phyloP scores from a whole-genome alignment of 345 rosid genomes.

The Salix exigua region DNA sequence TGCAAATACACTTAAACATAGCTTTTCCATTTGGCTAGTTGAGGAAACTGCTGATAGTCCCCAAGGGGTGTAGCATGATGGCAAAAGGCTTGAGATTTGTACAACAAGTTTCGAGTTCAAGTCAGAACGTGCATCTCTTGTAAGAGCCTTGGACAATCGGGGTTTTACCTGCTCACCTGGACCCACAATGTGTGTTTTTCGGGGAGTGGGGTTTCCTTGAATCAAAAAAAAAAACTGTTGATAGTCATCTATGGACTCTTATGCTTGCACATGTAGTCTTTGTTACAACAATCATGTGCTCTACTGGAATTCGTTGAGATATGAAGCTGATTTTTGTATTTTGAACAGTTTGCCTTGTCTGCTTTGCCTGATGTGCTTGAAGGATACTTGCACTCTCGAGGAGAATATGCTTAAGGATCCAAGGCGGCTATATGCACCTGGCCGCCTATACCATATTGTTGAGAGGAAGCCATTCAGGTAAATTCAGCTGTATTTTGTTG shows the following conservation, averaged over 20 bases:
- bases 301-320: neutral
- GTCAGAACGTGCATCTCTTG: too few relatives aligned
- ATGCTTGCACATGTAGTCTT: neutral
- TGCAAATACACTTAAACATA: neutral
- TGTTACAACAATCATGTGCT: neutral
- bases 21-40: neutral
- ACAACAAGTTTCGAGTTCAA: too few relatives aligned
- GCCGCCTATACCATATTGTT: constrained; percentile 86
- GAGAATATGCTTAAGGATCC: constrained; percentile 81
- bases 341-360: constrained; percentile 85
- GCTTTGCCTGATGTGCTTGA: constrained; percentile 77
- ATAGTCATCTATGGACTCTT: neutral
- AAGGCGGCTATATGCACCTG: constrained; percentile 86
- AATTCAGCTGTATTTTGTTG: neutral
- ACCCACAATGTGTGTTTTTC: too few relatives aligned
- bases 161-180: too few relatives aligned
- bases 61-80: too few relatives aligned
- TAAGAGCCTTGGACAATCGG: too few relatives aligned
- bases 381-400: constrained; percentile 85
- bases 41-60: neutral
- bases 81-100: too few relatives aligned
- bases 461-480: constrained; percentile 86
- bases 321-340: constrained; percentile 14
- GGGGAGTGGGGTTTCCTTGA: too few relatives aligned
- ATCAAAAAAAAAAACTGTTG: neutral